These are phyloP conservation scores for Scedosporium boydii DNA, from an alignment of 2,329 filamentous ascomycete species.

Conservation along the genomic window DNA sequence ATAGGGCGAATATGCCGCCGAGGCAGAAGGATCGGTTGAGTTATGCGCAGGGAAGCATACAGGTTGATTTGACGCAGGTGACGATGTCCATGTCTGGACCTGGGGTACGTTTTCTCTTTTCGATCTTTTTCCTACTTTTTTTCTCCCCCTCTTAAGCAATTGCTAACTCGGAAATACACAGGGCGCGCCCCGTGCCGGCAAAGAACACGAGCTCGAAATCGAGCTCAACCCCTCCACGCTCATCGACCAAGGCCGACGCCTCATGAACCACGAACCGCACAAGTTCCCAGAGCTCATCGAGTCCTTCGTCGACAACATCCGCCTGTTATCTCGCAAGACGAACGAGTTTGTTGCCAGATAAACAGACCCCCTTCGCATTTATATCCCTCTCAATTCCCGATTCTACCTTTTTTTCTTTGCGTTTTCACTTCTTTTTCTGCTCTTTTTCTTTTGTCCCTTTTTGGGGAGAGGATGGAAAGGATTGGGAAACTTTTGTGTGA, in stretches of 20 bases:
- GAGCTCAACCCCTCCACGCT: slow-evolving; percentile 59
- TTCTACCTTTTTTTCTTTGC: neutral
- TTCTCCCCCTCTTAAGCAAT: neutral
- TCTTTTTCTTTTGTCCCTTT: neutral
- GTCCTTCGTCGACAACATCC: slow-evolving; percentile 65
- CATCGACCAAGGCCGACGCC: slow-evolving; percentile 53
- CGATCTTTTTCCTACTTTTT: slow-evolving; percentile 1
- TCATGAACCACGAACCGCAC: slow-evolving; percentile 41
- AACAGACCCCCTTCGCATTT: neutral
- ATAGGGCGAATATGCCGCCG: slow-evolving; percentile 18
- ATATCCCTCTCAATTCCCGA: neutral
- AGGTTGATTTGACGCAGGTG: slow-evolving; percentile 90
- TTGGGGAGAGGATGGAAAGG: neutral
- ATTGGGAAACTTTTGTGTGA: neutral
- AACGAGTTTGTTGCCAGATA: slow-evolving; percentile 14
- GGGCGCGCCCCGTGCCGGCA: slow-evolving; percentile 35
- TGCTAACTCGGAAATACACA: slow-evolving; percentile 13
- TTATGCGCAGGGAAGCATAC: slow-evolving; percentile 80
- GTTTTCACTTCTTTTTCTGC: neutral
- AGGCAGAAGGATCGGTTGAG: slow-evolving; percentile 85
- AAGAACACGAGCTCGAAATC: slow-evolving; percentile 74
- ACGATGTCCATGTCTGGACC: slow-evolving; percentile 34
- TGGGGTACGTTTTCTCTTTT: slow-evolving; percentile 22
- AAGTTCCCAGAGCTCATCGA: slow-evolving; percentile 60
- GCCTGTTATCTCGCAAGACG: slow-evolving; percentile 42